Base-by-base conservation (phyloP, 805 yeast genomes). In the Candida wancherniae region DNA sequence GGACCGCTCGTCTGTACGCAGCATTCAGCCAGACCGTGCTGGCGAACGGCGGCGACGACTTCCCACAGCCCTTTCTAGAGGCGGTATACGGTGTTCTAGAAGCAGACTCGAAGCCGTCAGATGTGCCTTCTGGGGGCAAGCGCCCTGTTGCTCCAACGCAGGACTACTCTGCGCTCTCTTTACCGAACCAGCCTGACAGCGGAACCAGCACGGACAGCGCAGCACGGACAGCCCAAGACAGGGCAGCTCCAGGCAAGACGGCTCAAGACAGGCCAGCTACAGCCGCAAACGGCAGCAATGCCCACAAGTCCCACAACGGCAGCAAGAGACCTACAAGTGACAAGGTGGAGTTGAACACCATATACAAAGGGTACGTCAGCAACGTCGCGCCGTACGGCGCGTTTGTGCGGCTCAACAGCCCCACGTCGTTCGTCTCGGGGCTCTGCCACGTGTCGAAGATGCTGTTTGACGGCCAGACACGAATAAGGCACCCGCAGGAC, bases 401-500 rank as follows among this genome's bases (percentile, higher is more conserved):
- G 1, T 90, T 88, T 50, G 71, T 86, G 0, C 55, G 73, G 7
- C 51, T 88, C 30, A 33, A 48, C 17, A 35, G 42, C 30, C 47
- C 48, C 21, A 29, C 42, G 21, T 44, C 54, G 6, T 28, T 51
- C 53, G 13, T 76, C 62, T 45, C 61, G 1, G 95, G 94, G 0
- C 61, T 88, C 11, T 79, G 88, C 22, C 97, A 88, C 50, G 69
- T 83, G 0, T 84, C 95, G 1, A 80, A 77, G 24, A 64, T 88
- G 19, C 63, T 74, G 34, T 55, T 46, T 31, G 60, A 57, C 34
- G 64, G 64, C 4, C 50, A 51, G n/a, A 42, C 59, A 3, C 58
- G 85, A 28, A 59, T 81, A 1, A 56, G 64, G 5, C 70, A 70
- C 27, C 85, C 90, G 0, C 50, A 69, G 2, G 90, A 82, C 28